These are phyloP conservation scores for Colletotrichum orbiculare DNA, from an alignment of 2,329 filamentous ascomycete species.

Conservation along the genomic window DNA sequence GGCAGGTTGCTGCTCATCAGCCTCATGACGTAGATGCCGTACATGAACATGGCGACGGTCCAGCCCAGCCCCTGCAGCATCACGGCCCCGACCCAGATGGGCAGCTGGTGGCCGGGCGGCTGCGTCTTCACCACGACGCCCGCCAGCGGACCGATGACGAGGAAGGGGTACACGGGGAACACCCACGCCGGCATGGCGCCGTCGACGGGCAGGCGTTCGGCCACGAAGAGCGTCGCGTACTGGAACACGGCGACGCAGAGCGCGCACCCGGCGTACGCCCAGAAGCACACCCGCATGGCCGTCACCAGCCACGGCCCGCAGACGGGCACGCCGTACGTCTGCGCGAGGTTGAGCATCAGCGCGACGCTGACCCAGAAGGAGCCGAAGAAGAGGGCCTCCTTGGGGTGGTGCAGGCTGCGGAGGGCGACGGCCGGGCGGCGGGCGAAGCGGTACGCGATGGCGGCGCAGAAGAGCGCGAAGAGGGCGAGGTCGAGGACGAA, in stretches of 20 bases:
- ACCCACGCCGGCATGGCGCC: slow-evolving; percentile 67
- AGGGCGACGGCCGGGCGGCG: slow-evolving; percentile 68
- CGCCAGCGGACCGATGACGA: slow-evolving; percentile 64
- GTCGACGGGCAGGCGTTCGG: slow-evolving; percentile 55
- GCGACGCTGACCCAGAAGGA: slow-evolving; percentile 71
- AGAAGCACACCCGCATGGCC: slow-evolving; percentile 60
- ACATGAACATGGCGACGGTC: slow-evolving; percentile 63
- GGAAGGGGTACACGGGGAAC: slow-evolving; percentile 64
- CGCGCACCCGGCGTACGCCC: slow-evolving; percentile 57
- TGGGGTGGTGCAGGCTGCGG: slow-evolving; percentile 71
- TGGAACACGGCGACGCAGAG: slow-evolving; percentile 42
- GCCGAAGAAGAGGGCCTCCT: slow-evolving; percentile 72
- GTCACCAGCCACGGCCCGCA: slow-evolving; percentile 60
- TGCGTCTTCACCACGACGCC: slow-evolving; percentile 59
- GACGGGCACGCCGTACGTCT: slow-evolving; percentile 65
- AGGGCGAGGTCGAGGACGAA: slow-evolving; percentile 62
- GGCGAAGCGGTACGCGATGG: slow-evolving; percentile 69
- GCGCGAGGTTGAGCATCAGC: slow-evolving; percentile 71
- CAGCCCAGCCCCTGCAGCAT: slow-evolving; percentile 65
- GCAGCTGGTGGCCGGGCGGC: slow-evolving; percentile 54
- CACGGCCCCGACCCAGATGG: slow-evolving; percentile 62
- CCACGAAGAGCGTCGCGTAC: slow-evolving; percentile 44
- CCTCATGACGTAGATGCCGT: slow-evolving; percentile 61
- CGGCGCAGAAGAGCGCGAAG: slow-evolving; percentile 58
- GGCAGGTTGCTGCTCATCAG: slow-evolving; percentile 63